These are phyloP conservation scores for Stephania japonica DNA, from an alignment of 164 flowering plant genomes.

Conservation along the genomic window DNA sequence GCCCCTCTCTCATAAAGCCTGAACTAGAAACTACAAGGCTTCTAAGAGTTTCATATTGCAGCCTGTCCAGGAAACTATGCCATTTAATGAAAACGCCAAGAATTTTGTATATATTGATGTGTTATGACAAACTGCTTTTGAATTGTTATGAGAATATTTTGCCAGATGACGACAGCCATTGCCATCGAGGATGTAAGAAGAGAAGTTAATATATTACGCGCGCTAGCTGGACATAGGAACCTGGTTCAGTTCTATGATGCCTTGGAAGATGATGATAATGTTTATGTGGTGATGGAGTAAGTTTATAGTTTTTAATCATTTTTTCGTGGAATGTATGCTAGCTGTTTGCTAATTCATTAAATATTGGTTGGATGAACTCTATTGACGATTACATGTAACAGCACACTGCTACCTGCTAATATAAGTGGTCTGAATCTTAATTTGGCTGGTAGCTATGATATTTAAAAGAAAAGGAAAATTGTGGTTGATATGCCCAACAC, in stretches of 20 bases:
- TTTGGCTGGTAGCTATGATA: too few species aligned
- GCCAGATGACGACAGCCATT: slow-evolving; percentile 92
- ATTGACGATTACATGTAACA: too few species aligned
- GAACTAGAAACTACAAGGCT: not conserved
- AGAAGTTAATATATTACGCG: slow-evolving; percentile 77
- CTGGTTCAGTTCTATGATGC: slow-evolving; percentile 81
- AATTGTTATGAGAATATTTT: slow-evolving; percentile 4
- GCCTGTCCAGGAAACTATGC: not conserved
- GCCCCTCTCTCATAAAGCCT: too few species aligned
- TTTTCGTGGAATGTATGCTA: too few species aligned
- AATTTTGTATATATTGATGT: not conserved
- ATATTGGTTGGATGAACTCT: too few species aligned
- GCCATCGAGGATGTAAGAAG: slow-evolving; percentile 88
- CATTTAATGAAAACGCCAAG: not conserved
- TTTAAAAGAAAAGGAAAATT: too few species aligned
- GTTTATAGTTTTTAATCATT: slow-evolving; percentile 19
- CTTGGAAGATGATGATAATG: slow-evolving; percentile 82
- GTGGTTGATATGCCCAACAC: too few species aligned
- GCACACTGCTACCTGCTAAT: too few species aligned
- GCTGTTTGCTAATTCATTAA: too few species aligned
- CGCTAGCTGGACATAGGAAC: slow-evolving; percentile 77
- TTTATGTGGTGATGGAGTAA: slow-evolving; percentile 90
- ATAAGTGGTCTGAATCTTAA: too few species aligned
- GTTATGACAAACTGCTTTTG: not conserved
- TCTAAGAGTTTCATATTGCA: not conserved